Evolutionary conservation across 176 grass and related monocot species (phyloP).

Genomic region (Lolium multiflorum): DNA sequence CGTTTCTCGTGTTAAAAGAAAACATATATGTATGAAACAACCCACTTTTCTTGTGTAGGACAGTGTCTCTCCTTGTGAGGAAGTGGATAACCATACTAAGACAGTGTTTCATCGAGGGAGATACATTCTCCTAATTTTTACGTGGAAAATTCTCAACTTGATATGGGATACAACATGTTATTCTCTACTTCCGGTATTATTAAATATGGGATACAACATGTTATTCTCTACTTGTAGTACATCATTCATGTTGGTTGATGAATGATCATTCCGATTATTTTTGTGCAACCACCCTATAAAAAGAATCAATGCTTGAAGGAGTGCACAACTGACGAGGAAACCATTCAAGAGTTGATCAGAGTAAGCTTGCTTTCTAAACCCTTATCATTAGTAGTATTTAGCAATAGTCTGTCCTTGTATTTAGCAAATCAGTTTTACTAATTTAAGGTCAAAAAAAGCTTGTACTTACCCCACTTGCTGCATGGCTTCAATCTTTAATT

Average conservation of each 20-base stretch:
- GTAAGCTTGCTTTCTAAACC: constrained; percentile 15
- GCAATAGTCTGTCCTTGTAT: not conserved
- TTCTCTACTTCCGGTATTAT: no score
- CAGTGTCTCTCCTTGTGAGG: no score
- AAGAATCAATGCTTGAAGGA: constrained; percentile 31
- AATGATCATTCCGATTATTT: not conserved
- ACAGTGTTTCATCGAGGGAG: no score
- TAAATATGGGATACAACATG: no score
- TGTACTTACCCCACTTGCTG: not conserved
- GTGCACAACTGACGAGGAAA: constrained; percentile 47
- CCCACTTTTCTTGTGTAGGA: no score
- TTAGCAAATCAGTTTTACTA: not conserved
- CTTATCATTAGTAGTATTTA: constrained; percentile 10
- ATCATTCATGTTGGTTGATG: not conserved
- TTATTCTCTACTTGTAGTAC: no score
- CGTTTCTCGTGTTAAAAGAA: no score
- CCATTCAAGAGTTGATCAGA: constrained; percentile 33
- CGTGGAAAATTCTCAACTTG: no score
- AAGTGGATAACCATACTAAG: no score
- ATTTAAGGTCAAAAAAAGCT: not conserved
- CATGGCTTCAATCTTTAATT: constrained; percentile 6
- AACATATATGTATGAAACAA: no score
- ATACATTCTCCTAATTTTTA: no score
- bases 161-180: no score
- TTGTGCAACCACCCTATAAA: not conserved